Conservation (phyloP, 305 asterid genomes). For the Fraxinus xanthoxyloides region DNA sequence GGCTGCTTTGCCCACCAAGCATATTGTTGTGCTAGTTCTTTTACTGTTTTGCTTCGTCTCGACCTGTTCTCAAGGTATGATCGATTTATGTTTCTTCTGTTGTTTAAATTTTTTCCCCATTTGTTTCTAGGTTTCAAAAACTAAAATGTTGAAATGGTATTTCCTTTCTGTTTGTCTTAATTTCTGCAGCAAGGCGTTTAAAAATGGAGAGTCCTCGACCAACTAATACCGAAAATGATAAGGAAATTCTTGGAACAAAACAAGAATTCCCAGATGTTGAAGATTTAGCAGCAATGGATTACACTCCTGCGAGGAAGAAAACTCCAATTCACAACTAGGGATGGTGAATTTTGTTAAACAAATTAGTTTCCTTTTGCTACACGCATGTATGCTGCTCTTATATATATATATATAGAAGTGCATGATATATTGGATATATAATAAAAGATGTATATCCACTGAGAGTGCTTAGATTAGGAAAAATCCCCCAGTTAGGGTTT, state of each 20-base stretch:
- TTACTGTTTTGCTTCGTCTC: not conserved
- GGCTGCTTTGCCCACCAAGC: not conserved
- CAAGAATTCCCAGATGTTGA: slow-evolving; percentile 1
- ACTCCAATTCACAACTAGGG: slow-evolving; percentile 19
- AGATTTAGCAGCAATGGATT: slow-evolving; percentile 16
- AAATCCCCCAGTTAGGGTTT: not conserved
- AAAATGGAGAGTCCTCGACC: slow-evolving; percentile 1
- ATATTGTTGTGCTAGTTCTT: not conserved
- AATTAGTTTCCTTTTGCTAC: not conserved
- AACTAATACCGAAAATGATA: not conserved
- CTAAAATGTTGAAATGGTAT: not conserved
- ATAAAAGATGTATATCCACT: not conserved
- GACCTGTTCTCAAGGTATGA: not conserved
- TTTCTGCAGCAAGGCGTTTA: slow-evolving; percentile 8
- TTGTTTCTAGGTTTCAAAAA: not conserved
- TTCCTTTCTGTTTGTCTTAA: not conserved
- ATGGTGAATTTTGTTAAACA: not conserved
- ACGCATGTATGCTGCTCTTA: not conserved
- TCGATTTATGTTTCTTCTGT: not conserved
- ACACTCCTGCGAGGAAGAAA: slow-evolving; percentile 18
- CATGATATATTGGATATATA: not conserved
- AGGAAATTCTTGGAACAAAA: not conserved
- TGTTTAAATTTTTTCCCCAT: not conserved
- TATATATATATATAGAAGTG: not conserved
- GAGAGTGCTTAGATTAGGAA: not conserved